Evolutionary conservation across 192 early-diverging fungal species (phyloP), one percentile per base, ranked within the genome.

Genomic region (Mortierella hygrophila): DNA sequence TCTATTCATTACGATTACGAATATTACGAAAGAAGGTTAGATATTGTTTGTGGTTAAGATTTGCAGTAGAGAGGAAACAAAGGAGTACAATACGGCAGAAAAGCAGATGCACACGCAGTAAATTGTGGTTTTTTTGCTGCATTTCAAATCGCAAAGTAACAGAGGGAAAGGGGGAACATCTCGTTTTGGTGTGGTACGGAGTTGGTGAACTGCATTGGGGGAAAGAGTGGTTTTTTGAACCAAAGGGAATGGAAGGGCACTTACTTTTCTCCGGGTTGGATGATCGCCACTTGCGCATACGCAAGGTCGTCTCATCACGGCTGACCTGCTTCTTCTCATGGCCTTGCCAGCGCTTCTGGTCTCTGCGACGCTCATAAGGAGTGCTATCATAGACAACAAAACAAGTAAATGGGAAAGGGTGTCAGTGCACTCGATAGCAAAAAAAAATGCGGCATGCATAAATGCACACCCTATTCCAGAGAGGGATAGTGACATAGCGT

Each of bases 281-380:
- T 60, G 86, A 86, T 75, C 90, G 70, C 90, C 90, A 91, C 60
- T 87, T 88, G 23, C 90, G 88, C 90, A 91, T 91, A 29, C 90
- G 86, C 81, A 83, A 80, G 3, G 90, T 91, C 0, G 90, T 91
- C 70, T 91, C 90, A 76, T 88, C 89, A 75, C 89, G 89, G 21
- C 89, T 89, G n/a, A 88, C 90, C 3, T 90, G 85, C 57, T 91
- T 91, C 75, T 91, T 91, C 41, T 89, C 89, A 78, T 91, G 90
- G 0, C 90, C 90, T 49, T 91, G 89, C 90, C 90, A 91, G 47
- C 90, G 72, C 72, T 91, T 91, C 65, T 91, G 90, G 63, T 91
- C 90, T 38, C 90, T 88, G 63, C 88, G 81, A 54, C 90, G 88
- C 16, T 90, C 88, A 68, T 91, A 91, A 20, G 90, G 90, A 41